Evolutionary conservation across 805 yeast genomes (phyloP), one percentile per base, ranked within the genome.

Genomic region (Suhomyces sp.): DNA sequence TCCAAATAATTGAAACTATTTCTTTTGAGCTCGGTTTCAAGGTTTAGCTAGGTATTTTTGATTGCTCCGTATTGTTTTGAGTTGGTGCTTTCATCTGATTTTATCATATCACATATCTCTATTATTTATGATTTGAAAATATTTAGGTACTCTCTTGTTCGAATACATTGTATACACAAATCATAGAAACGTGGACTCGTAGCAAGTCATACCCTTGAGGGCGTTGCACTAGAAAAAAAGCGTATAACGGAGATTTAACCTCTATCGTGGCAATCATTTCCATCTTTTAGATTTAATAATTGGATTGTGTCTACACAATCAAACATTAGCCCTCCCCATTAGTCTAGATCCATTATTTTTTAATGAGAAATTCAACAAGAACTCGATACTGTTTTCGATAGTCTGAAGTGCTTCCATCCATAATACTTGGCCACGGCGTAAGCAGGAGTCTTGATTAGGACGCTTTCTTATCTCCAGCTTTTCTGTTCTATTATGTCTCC

Each of bases 1-100:
- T 31, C 35, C 17, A 31, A 31, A n/a, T 37, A 37, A 37, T 51
- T 59, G 41, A 17, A 37, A n/a, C 35, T 4, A 27, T 27, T 31
- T 60, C 63, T 58, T 62, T 12, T 56, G 59, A n/a, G 54, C 35
- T 64, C 15, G 67, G 66, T 17, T 64, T 64, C 27, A 64, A 60
- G 13, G 57, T 62, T 3, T 66, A 67, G 15, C 60, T 64, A 3
- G 67, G 67, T 1, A 52, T 61, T 31, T 63, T 64, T 45, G 53
- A n/a, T 31, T 31, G 35, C 35, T 31, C 9, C 17, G 35, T 31
- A 31, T 31, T 31, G 35, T 31, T 31, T n/a, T 31, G 35, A 31
- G 9, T n/a, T 31, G 17, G 17, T 31, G 35, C 15, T 31, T 27
- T n/a, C 35, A 3, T 57, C 25, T 59, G 62, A 19, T 53, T 62